These are phyloP conservation scores for Cladophialophora yegresii DNA, from an alignment of 2,329 filamentous ascomycete species.

Conservation along the genomic window DNA sequence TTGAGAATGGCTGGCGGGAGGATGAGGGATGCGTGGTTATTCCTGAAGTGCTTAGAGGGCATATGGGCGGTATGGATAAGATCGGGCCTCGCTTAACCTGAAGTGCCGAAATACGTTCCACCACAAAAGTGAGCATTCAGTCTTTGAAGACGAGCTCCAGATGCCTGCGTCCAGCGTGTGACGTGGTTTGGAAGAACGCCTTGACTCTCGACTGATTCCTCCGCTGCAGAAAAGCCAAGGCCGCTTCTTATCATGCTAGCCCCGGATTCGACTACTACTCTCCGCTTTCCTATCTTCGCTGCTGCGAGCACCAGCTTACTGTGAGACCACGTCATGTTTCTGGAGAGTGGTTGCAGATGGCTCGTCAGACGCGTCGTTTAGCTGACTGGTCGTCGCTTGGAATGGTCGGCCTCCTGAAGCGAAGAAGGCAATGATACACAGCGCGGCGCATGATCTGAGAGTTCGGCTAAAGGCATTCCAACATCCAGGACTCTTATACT, in stretches of 20 bases:
- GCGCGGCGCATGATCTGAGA: background rate
- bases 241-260: background rate
- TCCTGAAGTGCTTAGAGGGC: slow-evolving; percentile 76
- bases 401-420: background rate
- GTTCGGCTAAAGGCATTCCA: background rate
- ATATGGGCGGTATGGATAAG: slow-evolving; percentile 74
- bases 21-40: slow-evolving; percentile 72
- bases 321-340: background rate
- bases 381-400: background rate
- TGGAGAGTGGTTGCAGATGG: background rate
- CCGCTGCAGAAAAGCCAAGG: no score
- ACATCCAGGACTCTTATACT: background rate
- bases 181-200: background rate
- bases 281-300: background rate
- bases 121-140: background rate
- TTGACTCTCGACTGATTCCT: no score
- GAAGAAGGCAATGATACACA: background rate
- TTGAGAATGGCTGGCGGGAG: slow-evolving; percentile 79
- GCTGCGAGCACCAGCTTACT: background rate
- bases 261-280: background rate
- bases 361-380: background rate
- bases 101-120: background rate
- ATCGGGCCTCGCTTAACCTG: slow-evolving; percentile 52
- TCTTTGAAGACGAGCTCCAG: no score
- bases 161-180: background rate